These are phyloP conservation scores for Cenchrus americanus DNA, from an alignment of 176 grass and related monocot species.

Conservation along the genomic window DNA sequence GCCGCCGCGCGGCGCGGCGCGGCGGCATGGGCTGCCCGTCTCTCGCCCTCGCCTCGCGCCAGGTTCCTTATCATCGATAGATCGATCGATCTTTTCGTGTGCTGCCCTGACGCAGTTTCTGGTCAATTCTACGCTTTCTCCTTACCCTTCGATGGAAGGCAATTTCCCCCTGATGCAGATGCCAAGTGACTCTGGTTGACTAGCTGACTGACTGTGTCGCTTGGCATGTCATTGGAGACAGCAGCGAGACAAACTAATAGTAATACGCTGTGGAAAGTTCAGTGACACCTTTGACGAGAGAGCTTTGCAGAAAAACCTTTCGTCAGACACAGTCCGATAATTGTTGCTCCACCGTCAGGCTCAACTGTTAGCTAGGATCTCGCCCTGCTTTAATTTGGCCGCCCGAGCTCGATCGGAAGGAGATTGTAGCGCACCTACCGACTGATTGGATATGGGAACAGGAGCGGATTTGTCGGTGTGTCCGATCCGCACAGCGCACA, in stretches of 20 bases:
- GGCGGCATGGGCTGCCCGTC: background rate
- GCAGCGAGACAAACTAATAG: background rate
- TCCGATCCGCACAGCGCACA: constrained; percentile 10
- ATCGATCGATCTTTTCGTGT: background rate
- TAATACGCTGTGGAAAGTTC: background rate
- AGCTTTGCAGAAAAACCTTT: background rate
- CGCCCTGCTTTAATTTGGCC: background rate
- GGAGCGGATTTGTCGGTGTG: constrained; percentile 23
- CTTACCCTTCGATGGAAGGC: background rate
- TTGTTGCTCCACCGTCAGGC: background rate
- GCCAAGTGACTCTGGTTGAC: background rate
- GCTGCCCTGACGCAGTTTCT: background rate
- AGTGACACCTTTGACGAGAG: background rate
- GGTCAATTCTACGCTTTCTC: background rate
- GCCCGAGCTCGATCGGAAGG: background rate
- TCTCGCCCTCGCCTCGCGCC: background rate
- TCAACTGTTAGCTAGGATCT: background rate
- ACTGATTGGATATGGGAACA: constrained; percentile 14
- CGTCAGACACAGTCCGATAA: background rate
- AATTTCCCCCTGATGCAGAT: background rate
- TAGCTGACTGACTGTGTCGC: too few species aligned
- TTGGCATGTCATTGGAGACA: background rate
- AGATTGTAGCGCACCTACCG: background rate
- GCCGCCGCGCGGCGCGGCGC: background rate
- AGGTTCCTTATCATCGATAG: background rate